phyloP scores from a whole-genome alignment of 768 basidiomycete genomes.

The Auriscalpium vulgare region DNA sequence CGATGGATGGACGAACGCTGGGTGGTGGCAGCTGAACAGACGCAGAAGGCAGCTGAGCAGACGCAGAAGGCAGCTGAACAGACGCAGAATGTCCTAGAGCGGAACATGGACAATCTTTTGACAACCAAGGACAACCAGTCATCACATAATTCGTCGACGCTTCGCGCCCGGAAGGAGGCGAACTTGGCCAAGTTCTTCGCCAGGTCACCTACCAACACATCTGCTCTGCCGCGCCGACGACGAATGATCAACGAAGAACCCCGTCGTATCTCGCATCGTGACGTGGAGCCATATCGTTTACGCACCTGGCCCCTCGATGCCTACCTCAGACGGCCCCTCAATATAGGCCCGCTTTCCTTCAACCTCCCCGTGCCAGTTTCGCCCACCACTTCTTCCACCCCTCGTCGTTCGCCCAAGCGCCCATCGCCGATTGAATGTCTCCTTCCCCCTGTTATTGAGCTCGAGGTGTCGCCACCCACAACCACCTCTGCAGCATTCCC shows the following conservation, averaged over 20 bases:
- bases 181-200: neutral
- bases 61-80: neutral
- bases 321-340: neutral
- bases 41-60: neutral
- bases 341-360: neutral
- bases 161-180: neutral
- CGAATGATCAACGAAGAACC: neutral
- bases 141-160: too few relatives aligned
- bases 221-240: neutral
- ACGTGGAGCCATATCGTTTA: neutral
- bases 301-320: neutral
- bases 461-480: too few relatives aligned
- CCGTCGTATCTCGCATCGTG: neutral
- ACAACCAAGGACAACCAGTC: neutral
- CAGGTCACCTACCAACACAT: neutral
- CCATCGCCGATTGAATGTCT: too few relatives aligned
- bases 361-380: too few relatives aligned
- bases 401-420: too few relatives aligned
- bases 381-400: too few relatives aligned
- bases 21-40: neutral
- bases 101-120: neutral
- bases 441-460: too few relatives aligned
- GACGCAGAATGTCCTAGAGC: neutral
- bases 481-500: too few relatives aligned
- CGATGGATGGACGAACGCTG: neutral